Evolutionary conservation across 441 rosid genomes (phyloP).

Genomic region (Erysimum cheiri): DNA sequence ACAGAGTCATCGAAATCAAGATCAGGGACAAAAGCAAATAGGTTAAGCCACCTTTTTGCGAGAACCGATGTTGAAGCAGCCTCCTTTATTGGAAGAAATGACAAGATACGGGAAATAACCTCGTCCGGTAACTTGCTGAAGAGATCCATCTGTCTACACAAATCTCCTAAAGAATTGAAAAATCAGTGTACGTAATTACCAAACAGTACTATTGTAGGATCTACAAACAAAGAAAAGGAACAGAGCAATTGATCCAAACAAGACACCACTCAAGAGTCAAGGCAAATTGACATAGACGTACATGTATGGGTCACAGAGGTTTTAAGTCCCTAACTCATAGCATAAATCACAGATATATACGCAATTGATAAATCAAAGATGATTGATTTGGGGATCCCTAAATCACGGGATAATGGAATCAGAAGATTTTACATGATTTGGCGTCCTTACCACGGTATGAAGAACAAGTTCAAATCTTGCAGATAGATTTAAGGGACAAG

Average conservation of each 20-base stretch:
- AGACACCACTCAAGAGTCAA: background rate
- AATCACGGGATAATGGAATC: background rate
- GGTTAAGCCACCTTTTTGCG: constrained; percentile 32
- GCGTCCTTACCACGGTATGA: background rate
- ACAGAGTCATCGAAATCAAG: constrained; percentile 30
- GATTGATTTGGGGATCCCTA: constrained; percentile 1
- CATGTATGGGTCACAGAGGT: background rate
- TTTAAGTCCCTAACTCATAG: background rate
- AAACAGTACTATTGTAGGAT: background rate
- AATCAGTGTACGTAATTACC: background rate
- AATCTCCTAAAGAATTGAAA: background rate
- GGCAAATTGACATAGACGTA: background rate
- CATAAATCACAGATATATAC: background rate
- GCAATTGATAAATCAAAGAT: constrained; percentile 3
- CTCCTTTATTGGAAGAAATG: constrained; percentile 32
- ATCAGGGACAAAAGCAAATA: constrained; percentile 28
- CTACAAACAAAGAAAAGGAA: background rate
- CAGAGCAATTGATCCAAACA: background rate
- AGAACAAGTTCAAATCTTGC: background rate
- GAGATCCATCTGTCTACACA: constrained; percentile 18
- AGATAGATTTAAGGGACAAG: background rate
- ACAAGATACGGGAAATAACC: constrained; percentile 32
- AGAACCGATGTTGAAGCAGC: constrained; percentile 38
- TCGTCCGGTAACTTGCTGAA: constrained; percentile 29
- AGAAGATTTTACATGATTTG: background rate